These are phyloP conservation scores for Monilinia vaccinii-corymbosi DNA, from an alignment of 2,329 filamentous ascomycete genomes.

Conservation along the genomic window DNA sequence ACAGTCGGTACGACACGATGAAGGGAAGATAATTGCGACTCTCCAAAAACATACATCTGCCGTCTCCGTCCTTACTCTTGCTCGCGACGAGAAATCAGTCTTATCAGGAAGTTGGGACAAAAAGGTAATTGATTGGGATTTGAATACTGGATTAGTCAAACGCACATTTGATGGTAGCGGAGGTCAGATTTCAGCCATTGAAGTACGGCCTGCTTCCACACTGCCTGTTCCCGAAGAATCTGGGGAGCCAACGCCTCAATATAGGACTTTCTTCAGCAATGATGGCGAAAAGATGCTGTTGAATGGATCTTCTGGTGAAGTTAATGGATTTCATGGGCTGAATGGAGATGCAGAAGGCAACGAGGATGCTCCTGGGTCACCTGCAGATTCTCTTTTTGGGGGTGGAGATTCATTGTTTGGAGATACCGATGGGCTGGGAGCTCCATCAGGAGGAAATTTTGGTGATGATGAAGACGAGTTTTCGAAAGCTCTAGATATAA, in stretches of 20 bases:
- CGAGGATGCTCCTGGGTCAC: slow-evolving; percentile 52
- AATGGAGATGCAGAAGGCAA: slow-evolving; percentile 33
- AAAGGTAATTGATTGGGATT: slow-evolving; percentile 85
- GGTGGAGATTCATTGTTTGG: slow-evolving; percentile 87
- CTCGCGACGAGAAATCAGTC: slow-evolving; percentile 77
- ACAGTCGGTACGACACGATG: slow-evolving; percentile 87
- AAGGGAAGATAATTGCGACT: slow-evolving; percentile 79
- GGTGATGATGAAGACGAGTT: slow-evolving; percentile 84
- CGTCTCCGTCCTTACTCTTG: slow-evolving; percentile 76
- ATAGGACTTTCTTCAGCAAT: slow-evolving; percentile 69
- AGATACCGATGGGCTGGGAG: slow-evolving; percentile 52
- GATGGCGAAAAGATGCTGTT: slow-evolving; percentile 49
- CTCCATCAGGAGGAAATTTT: slow-evolving; percentile 50
- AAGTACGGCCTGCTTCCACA: slow-evolving; percentile 69
- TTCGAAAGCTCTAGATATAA: slow-evolving; percentile 57
- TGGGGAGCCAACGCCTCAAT: slow-evolving; percentile 45
- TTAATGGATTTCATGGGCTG: slow-evolving; percentile 32
- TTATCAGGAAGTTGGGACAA: slow-evolving; percentile 97
- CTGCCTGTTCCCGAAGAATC: slow-evolving; percentile 68
- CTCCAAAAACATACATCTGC: slow-evolving; percentile 81
- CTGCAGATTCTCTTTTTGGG: slow-evolving; percentile 66
- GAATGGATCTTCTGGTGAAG: slow-evolving; percentile 41
- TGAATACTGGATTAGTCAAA: slow-evolving; percentile 73
- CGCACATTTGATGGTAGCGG: slow-evolving; percentile 70
- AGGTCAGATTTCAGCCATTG: slow-evolving; percentile 80